Evolutionary conservation across 2,329 filamentous ascomycete species (phyloP).

Genomic region (Teratosphaeria viscida): DNA sequence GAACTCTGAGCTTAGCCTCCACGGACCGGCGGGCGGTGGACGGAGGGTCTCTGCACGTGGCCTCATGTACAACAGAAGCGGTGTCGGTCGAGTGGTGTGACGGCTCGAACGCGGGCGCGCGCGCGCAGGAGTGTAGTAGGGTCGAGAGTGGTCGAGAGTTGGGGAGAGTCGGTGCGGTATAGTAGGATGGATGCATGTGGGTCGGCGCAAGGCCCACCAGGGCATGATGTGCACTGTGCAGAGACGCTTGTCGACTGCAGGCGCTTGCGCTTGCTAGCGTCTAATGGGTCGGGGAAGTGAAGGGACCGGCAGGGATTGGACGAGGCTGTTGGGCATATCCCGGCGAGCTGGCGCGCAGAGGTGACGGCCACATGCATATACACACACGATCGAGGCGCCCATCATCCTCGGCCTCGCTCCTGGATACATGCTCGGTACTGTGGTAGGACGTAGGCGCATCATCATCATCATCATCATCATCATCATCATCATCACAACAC

Average conservation of each 20-base stretch:
- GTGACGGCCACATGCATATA: not conserved
- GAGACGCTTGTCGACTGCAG: not conserved
- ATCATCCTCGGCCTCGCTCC: not conserved
- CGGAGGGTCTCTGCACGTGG: not conserved
- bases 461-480: too few relatives aligned
- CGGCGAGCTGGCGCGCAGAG: not conserved
- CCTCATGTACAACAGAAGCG: not conserved
- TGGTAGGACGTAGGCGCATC: not conserved
- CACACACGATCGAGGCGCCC: not conserved
- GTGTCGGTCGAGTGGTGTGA: not conserved
- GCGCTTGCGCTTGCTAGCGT: not conserved
- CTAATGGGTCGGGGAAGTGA: not conserved
- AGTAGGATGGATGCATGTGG: not conserved
- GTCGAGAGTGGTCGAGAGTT: not conserved
- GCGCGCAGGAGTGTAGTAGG: not conserved
- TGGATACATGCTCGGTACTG: not conserved
- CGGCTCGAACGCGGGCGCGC: not conserved
- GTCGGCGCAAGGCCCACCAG: not conserved
- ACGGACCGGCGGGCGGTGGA: not conserved
- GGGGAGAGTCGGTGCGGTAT: not conserved
- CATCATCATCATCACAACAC: not conserved
- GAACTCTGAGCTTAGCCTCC: not conserved
- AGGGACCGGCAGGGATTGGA: not conserved
- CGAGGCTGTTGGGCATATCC: not conserved
- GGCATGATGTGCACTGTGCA: not conserved